A percentile compares a stretch with the other conserved stretches of the same genome.
phyloP scores from a whole-genome alignment of 2,329 filamentous ascomycete genomes.

The Fusarium illudens region DNA sequence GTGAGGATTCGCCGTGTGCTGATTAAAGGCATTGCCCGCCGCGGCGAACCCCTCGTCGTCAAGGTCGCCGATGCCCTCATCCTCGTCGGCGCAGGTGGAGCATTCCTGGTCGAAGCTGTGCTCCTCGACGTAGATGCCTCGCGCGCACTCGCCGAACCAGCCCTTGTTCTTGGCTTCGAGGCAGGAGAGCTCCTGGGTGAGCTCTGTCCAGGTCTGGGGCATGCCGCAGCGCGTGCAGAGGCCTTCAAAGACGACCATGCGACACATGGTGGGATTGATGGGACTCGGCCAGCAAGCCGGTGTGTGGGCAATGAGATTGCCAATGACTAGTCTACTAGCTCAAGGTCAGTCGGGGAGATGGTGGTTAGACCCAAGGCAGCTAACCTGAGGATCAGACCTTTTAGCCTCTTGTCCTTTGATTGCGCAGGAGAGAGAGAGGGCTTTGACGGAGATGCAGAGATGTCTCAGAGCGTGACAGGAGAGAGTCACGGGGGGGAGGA shows the following conservation, averaged over 20 bases:
- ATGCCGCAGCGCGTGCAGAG: constrained; percentile 54
- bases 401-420: background rate
- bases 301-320: no score
- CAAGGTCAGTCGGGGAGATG: background rate
- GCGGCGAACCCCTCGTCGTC: constrained; percentile 44
- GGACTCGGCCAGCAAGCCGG: no score
- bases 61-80: constrained; percentile 54
- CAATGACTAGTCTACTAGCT: background rate
- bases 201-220: constrained; percentile 53
- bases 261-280: constrained; percentile 52
- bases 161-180: constrained; percentile 60
- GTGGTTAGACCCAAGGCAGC: background rate
- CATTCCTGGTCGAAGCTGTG: constrained; percentile 60
- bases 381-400: background rate
- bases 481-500: background rate
- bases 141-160: constrained; percentile 54
- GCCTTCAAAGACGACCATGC: constrained; percentile 55
- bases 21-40: constrained; percentile 13
- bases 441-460: background rate
- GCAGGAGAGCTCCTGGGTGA: constrained; percentile 57
- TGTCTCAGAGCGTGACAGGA: background rate
- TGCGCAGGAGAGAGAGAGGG: background rate
- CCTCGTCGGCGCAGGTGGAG: constrained; percentile 52
- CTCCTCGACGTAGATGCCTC: constrained; percentile 53
- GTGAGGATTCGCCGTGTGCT: constrained; percentile 1